Evolutionary conservation across 2,329 filamentous ascomycete genomes (phyloP).

Genomic region (Epicoccum nigrum): DNA sequence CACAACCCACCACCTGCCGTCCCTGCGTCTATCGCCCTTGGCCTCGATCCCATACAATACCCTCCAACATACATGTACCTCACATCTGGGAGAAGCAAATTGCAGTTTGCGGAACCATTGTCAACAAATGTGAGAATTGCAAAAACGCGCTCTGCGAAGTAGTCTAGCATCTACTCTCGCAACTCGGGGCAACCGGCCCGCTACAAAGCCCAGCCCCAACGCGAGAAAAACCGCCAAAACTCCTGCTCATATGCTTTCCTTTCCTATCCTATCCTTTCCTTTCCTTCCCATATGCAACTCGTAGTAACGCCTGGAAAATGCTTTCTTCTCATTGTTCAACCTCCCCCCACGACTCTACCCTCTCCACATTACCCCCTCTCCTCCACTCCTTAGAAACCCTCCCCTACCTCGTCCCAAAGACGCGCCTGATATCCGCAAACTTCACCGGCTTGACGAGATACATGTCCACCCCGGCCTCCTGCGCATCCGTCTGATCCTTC

Average conservation of each 20-base stretch:
- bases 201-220: background rate
- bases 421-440: constrained; percentile 41
- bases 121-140: too few species aligned
- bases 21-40: too few species aligned
- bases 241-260: background rate
- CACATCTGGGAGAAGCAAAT: too few species aligned
- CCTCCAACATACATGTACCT: too few species aligned
- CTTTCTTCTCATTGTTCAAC: too few species aligned
- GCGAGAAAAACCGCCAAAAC: background rate
- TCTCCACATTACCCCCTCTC: background rate
- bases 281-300: background rate
- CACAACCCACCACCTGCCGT: too few species aligned
- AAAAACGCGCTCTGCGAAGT: too few species aligned
- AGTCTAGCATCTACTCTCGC: too few species aligned
- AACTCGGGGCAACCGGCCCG: too few species aligned
- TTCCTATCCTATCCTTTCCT: background rate
- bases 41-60: too few species aligned
- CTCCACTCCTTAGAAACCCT: background rate
- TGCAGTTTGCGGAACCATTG: too few species aligned
- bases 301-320: background rate
- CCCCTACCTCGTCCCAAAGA: constrained; percentile 25
- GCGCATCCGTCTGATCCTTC: constrained; percentile 43
- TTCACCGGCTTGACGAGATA: constrained; percentile 49
- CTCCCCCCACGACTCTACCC: background rate
- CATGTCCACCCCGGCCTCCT: constrained; percentile 45